These are phyloP conservation scores for Apiospora pterosperma DNA, from an alignment of 2,329 filamentous ascomycete genomes.

Conservation along the genomic window DNA sequence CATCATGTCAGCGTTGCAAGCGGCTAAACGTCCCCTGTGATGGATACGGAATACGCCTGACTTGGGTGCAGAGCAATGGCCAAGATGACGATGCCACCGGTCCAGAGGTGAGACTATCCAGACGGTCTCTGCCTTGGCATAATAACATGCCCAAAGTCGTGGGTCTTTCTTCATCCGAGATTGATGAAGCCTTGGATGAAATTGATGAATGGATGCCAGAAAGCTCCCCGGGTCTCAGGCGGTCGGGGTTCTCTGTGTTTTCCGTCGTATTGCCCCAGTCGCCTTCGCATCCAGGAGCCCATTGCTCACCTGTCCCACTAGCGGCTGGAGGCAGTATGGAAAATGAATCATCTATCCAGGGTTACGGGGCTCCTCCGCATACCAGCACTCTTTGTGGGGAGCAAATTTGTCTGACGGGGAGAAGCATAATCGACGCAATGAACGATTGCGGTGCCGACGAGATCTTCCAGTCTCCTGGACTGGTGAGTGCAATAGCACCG, in stretches of 20 bases:
- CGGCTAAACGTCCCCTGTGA: constrained; percentile 14
- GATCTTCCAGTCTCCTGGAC: neutral
- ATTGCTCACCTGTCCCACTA: neutral
- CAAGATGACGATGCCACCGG: neutral
- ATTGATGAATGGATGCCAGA: constrained; percentile 13
- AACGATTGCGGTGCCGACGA: neutral
- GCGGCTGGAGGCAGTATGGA: neutral
- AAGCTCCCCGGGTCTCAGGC: neutral
- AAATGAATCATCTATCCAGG: neutral
- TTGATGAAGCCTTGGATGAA: constrained; percentile 3
- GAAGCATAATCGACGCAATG: no score
- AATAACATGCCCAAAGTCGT: neutral
- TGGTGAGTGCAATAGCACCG: neutral
- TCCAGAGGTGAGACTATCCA: neutral
- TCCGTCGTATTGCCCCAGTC: neutral
- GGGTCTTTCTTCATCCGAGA: constrained; percentile 6
- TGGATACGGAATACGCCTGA: constrained; percentile 17
- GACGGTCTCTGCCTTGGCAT: neutral
- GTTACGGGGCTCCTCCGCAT: neutral
- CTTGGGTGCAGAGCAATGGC: constrained; percentile 11
- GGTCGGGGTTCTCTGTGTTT: constrained; percentile 4
- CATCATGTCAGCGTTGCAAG: constrained; percentile 7
- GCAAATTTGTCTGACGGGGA: neutral
- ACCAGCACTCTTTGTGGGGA: neutral
- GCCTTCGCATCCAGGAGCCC: neutral